phyloP scores from a whole-genome alignment of 2,329 filamentous ascomycete species.

The Fusarium brachygibbosum region DNA sequence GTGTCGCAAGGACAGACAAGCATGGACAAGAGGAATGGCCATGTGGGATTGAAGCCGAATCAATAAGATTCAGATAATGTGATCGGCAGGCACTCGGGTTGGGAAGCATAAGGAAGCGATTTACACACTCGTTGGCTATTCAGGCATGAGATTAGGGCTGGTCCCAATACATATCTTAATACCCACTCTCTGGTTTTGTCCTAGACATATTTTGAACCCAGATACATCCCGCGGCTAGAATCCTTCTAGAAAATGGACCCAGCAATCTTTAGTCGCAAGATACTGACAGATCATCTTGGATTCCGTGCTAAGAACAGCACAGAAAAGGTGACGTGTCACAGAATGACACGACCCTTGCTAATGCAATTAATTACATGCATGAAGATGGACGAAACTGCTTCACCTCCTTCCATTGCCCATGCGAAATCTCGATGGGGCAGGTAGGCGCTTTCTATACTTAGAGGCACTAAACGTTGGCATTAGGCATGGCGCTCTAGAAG shows the following conservation, averaged over 20 bases:
- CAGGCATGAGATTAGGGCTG: constrained; percentile 17
- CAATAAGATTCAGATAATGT: background rate
- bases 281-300: background rate
- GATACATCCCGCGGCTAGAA: background rate
- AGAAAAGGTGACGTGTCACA: no score
- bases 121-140: background rate
- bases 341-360: no score
- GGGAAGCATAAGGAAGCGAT: constrained; percentile 6
- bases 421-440: no score
- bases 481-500: no score
- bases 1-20: constrained; percentile 20
- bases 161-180: constrained; percentile 9
- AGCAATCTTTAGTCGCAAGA: background rate
- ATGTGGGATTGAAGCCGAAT: constrained; percentile 4
- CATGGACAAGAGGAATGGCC: constrained; percentile 5
- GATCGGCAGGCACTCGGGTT: background rate
- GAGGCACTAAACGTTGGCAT: no score
- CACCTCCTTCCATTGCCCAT: no score
- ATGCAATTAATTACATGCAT: no score
- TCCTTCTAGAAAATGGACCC: background rate
- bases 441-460: no score
- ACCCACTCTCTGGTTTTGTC: background rate
- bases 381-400: no score
- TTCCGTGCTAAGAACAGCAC: no score
- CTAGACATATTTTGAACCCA: background rate